Percentiles rank a stretch among this genome's conserved stretches.
Conservation (phyloP, 148 eudicot species). For the Chenopodium album region DNA sequence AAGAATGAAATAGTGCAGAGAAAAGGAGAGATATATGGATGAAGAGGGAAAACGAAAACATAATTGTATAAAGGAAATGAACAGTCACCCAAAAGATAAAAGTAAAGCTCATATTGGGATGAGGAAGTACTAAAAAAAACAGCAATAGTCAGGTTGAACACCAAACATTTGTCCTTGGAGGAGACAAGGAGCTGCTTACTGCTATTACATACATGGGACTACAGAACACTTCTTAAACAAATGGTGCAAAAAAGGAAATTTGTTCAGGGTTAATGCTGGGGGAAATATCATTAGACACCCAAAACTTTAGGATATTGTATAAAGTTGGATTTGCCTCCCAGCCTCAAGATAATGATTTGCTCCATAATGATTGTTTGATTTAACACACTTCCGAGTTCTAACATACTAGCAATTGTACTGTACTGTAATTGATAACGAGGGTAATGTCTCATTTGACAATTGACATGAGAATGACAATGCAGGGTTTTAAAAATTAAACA, state of each 20-base stretch:
- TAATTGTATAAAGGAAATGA: background rate
- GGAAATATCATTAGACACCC: too few relatives aligned
- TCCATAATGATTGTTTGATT: background rate
- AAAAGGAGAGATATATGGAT: background rate
- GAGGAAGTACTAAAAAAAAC: conserved; percentile 3
- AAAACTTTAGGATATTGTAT: too few relatives aligned
- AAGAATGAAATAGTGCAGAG: background rate
- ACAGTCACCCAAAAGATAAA: background rate
- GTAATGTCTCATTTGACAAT: too few relatives aligned
- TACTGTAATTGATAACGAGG: too few relatives aligned
- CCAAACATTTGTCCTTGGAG: background rate
- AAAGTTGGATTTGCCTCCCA: too few relatives aligned
- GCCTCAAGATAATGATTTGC: background rate
- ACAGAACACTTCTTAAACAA: background rate
- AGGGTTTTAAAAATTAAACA: background rate
- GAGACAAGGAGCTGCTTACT: background rate
- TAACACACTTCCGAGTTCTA: background rate
- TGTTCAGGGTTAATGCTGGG: background rate
- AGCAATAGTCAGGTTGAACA: background rate
- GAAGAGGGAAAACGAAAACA: background rate
- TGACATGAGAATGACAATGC: too few relatives aligned
- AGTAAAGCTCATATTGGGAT: too few relatives aligned
- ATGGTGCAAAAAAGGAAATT: background rate
- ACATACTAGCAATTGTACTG: background rate
- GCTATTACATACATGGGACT: background rate